Conservation (phyloP, 257 asterid genomes). For the Anisodus acutangulus region DNA sequence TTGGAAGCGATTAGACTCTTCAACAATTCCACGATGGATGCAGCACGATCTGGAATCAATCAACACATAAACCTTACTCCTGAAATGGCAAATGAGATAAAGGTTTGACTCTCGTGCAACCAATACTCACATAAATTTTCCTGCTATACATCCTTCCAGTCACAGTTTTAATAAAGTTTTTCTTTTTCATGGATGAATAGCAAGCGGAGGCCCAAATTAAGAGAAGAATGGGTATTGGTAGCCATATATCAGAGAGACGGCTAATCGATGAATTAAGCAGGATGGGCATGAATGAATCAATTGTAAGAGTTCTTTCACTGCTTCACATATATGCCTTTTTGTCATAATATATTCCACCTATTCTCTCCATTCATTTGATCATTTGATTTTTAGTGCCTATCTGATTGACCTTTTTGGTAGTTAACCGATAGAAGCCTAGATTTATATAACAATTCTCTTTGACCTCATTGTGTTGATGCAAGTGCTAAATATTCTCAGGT, state of each 20-base stretch:
- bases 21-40: slow-evolving; percentile 88
- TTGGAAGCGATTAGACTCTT: slow-evolving; percentile 91
- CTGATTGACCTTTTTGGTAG: not conserved
- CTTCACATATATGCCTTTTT: not conserved
- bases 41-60: slow-evolving; percentile 87
- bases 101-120: slow-evolving; percentile 48
- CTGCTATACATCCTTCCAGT: not conserved
- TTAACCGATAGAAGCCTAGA: not conserved
- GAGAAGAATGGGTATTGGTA: slow-evolving; percentile 97
- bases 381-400: not conserved
- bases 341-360: not conserved
- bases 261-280: slow-evolving; percentile 85
- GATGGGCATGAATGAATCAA: slow-evolving; percentile 92
- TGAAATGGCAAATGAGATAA: slow-evolving; percentile 85
- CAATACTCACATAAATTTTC: not conserved
- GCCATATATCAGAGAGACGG: slow-evolving; percentile 87
- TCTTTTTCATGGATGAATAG: slow-evolving; percentile 45
- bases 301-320: slow-evolving; percentile 51
- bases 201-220: slow-evolving; percentile 93
- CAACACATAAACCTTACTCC: slow-evolving; percentile 85
- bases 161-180: slow-evolving; percentile 24
- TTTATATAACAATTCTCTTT: not conserved
- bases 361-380: slow-evolving; percentile 14
- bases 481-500: slow-evolving; percentile 54
- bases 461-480: not conserved